A percentile compares a stretch with the other conserved stretches of the same genome.
Conservation (phyloP, 495 filamentous ascomycete species). For the Recurvomyces mirabilis region DNA sequence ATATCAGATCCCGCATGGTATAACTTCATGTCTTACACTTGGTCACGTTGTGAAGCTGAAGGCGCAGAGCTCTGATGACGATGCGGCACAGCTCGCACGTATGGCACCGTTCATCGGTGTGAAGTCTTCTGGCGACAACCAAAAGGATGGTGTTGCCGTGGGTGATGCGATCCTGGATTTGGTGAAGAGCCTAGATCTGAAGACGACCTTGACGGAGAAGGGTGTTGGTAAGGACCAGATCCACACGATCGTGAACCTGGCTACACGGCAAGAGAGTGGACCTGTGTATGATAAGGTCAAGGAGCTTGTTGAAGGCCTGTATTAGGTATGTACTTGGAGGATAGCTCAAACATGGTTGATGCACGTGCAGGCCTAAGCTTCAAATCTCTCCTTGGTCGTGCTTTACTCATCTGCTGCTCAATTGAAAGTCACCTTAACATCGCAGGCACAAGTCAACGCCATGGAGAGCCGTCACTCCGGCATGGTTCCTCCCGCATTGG, state of each 20-base stretch:
- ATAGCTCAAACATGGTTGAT: not conserved
- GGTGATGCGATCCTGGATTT: slow-evolving; percentile 30
- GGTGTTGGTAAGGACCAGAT: slow-evolving; percentile 29
- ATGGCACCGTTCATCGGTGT: slow-evolving; percentile 32
- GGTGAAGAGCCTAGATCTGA: slow-evolving; percentile 28
- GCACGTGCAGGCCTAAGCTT: not conserved
- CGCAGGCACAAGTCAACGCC: no score
- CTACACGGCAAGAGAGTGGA: slow-evolving; percentile 26
- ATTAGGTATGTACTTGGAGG: slow-evolving; percentile 12
- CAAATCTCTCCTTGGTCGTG: no score
- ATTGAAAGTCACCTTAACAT: no score
- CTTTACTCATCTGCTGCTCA: no score
- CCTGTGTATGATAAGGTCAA: slow-evolving; percentile 27
- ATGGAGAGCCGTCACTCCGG: no score
- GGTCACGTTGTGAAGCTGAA: slow-evolving; percentile 38
- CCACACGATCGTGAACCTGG: slow-evolving; percentile 26
- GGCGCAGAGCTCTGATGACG: slow-evolving; percentile 28
- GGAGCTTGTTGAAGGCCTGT: slow-evolving; percentile 29
- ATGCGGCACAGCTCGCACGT: slow-evolving; percentile 35
- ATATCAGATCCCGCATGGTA: slow-evolving; percentile 41
- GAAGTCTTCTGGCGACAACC: slow-evolving; percentile 28
- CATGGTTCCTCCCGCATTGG: no score
- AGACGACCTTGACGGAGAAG: slow-evolving; percentile 28
- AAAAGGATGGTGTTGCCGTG: slow-evolving; percentile 27
- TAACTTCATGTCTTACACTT: slow-evolving; percentile 39